Evolutionary conservation across 116 monocot genomes (phyloP).

Genomic region (Phalaenopsis hybrid): DNA sequence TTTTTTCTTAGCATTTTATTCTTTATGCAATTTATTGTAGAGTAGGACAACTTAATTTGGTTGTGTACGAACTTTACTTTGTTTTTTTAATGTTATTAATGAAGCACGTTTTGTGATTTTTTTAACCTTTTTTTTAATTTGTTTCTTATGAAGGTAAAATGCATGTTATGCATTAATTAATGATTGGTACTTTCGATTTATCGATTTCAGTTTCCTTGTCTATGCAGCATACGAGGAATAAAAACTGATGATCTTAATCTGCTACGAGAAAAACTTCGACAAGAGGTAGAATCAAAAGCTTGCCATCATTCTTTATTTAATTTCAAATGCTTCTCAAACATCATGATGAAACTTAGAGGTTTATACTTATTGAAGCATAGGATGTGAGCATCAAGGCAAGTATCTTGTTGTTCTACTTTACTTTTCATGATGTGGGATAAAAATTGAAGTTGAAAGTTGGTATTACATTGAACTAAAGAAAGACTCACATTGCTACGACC

Average conservation of each 20-base stretch:
- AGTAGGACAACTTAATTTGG: background rate
- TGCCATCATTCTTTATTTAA: background rate
- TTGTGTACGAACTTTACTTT: background rate
- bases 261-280: conserved; percentile 68
- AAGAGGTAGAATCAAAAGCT: conserved; percentile 36
- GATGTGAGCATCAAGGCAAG: background rate
- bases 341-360: background rate
- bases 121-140: background rate
- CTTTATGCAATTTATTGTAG: background rate
- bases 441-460: no score
- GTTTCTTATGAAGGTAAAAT: background rate
- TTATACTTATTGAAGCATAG: background rate
- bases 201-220: background rate
- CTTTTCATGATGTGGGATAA: no score
- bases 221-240: conserved; percentile 71
- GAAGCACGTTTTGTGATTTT: background rate
- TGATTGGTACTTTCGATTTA: background rate
- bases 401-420: background rate
- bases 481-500: no score
- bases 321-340: background rate
- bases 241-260: conserved; percentile 59
- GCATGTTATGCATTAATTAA: background rate
- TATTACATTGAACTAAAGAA: no score
- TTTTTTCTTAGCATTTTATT: background rate
- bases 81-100: background rate